Conservation (phyloP, 2,329 filamentous ascomycete species). For the Colletotrichum orbiculare region DNA sequence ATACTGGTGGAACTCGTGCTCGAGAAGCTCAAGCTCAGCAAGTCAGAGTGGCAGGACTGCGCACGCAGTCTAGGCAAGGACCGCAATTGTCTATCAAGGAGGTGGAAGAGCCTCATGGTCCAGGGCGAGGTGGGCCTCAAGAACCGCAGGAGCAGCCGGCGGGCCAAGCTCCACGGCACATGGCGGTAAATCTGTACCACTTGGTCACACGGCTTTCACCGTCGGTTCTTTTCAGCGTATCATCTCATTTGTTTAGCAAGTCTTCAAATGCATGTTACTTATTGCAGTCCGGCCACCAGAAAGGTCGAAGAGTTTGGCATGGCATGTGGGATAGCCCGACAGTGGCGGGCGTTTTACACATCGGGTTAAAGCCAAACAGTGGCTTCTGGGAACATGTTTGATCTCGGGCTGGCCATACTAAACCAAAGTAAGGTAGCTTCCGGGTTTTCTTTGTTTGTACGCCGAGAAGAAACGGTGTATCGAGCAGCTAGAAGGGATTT, state of each 20-base stretch:
- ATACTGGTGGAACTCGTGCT: slow-evolving; percentile 75
- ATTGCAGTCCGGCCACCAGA: not conserved
- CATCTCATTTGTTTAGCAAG: slow-evolving; percentile 10
- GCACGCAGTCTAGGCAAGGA: slow-evolving; percentile 72
- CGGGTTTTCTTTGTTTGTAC: too few species aligned
- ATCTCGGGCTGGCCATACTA: not conserved
- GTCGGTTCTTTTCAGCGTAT: slow-evolving; percentile 1
- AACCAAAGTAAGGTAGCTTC: too few species aligned
- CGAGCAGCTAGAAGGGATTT: too few species aligned
- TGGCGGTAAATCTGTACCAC: slow-evolving; percentile 57
- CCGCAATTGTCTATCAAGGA: slow-evolving; percentile 63
- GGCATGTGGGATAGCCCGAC: slow-evolving; percentile 6
- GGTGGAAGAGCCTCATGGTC: slow-evolving; percentile 73
- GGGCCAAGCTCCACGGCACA: slow-evolving; percentile 63
- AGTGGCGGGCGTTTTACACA: slow-evolving; percentile 5
- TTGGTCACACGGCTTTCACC: not conserved
- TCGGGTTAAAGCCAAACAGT: too few species aligned
- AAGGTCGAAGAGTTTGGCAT: not conserved
- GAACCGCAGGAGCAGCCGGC: slow-evolving; percentile 52
- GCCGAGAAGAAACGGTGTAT: too few species aligned
- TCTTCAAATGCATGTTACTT: not conserved
- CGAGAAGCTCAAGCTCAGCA: slow-evolving; percentile 73
- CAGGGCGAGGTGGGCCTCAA: slow-evolving; percentile 71
- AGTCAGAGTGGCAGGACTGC: slow-evolving; percentile 75
- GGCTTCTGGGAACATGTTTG: not conserved